phyloP scores from a whole-genome alignment of 495 filamentous ascomycete genomes.

The Hypoxylon lienhwacheense region DNA sequence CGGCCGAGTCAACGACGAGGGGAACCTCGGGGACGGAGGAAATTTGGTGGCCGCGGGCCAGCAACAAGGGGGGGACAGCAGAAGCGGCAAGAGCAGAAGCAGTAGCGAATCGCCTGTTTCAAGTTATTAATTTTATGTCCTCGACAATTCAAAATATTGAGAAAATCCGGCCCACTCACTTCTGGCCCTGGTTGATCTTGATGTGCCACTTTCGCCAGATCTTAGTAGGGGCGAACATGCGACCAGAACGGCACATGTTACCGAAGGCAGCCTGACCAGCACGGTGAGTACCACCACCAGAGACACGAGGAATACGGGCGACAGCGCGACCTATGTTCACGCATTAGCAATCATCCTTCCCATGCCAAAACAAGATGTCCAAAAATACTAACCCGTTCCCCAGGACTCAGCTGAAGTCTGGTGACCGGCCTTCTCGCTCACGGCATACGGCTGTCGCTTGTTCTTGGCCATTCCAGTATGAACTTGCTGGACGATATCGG shows the following conservation, averaged over 20 bases:
- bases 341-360: slow-evolving; percentile 36
- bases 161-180: slow-evolving; percentile 56
- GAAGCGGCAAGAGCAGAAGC: slow-evolving; percentile 96
- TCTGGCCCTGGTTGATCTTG: slow-evolving; percentile 98
- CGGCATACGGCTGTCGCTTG: slow-evolving; percentile 98
- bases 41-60: slow-evolving; percentile 96
- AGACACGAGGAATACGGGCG: slow-evolving; percentile 99
- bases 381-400: slow-evolving; percentile 88
- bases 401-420: slow-evolving; percentile 99
- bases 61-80: slow-evolving; percentile 86
- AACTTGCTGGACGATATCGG: slow-evolving; percentile 97
- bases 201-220: slow-evolving; percentile 99
- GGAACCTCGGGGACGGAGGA: slow-evolving; percentile 92
- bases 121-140: slow-evolving; percentile 28
- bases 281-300: slow-evolving; percentile 99
- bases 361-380: not conserved
- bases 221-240: slow-evolving; percentile 99
- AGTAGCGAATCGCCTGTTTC: slow-evolving; percentile 85
- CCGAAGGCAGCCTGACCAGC: slow-evolving; percentile 99
- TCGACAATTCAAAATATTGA: not conserved
- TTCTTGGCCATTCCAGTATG: slow-evolving; percentile 99
- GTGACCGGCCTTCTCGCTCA: slow-evolving; percentile 99
- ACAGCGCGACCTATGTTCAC: slow-evolving; percentile 82
- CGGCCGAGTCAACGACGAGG: slow-evolving; percentile 87
- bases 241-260: slow-evolving; percentile 99